A percentile compares a stretch with the other conserved stretches of the same genome.
Evolutionary conservation across 768 basidiomycete species (phyloP).

Genomic region (Polyporus arcularius): DNA sequence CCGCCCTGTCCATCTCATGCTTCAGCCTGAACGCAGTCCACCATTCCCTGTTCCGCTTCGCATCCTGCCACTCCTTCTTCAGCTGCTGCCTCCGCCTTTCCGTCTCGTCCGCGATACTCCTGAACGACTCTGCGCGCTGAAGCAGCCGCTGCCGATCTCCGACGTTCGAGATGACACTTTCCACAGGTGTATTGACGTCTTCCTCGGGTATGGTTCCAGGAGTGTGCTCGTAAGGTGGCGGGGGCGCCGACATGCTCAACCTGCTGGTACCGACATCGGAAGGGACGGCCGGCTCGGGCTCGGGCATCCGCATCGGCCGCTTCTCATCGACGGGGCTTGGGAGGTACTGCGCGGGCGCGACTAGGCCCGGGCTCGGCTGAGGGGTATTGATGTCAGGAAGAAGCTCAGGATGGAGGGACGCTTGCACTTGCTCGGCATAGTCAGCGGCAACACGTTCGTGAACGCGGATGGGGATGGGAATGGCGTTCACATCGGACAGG

Average conservation of each 20-base stretch:
- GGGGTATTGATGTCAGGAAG: constrained; percentile 13
- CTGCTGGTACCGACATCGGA: constrained; percentile 12
- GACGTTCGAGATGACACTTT: constrained; percentile 30
- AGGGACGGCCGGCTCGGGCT: constrained; percentile 15
- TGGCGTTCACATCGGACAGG: constrained; percentile 11
- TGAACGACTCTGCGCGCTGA: constrained; percentile 30
- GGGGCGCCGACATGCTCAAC: constrained; percentile 7
- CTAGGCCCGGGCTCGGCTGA: constrained; percentile 19
- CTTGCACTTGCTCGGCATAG: constrained; percentile 4
- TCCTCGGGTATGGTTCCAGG: constrained; percentile 1
- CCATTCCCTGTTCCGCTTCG: constrained; percentile 24
- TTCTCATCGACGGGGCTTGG: constrained; percentile 13
- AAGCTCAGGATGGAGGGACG: constrained; percentile 19
- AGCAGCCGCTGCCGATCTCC: constrained; percentile 20
- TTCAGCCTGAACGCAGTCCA: constrained; percentile 30
- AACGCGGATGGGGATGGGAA: constrained; percentile 22
- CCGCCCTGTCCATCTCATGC: constrained; percentile 32
- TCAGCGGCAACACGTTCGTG: constrained; percentile 8
- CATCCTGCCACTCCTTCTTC: constrained; percentile 23
- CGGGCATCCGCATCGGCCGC: constrained; percentile 19
- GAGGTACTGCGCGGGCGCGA: constrained; percentile 13
- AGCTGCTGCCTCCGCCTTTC: constrained; percentile 29
- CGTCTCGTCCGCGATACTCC: constrained; percentile 29
- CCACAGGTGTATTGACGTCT: constrained; percentile 4
- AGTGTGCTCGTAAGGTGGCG: constrained; percentile 14